Evolutionary conservation across 2,329 filamentous ascomycete genomes (phyloP), one percentile per base, ranked within the genome.

Genomic region (Pseudogymnoascus sp.): DNA sequence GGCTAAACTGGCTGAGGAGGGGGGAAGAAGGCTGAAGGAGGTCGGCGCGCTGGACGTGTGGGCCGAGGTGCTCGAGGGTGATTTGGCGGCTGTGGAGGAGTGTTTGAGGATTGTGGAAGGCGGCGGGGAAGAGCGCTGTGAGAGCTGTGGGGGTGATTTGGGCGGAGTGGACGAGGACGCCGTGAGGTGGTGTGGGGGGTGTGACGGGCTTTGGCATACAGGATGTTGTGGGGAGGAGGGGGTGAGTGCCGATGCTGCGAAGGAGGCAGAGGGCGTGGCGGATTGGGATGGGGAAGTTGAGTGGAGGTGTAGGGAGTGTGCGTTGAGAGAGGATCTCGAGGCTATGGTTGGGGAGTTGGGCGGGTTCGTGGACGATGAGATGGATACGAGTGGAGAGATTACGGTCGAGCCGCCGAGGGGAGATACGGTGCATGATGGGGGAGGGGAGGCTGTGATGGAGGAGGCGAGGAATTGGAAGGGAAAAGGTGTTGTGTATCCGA

Each of bases 11-110:
- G 85, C 86, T 4, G 82, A 83, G 68, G 81, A 80, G 64, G 86
- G 87, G 36, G 82, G 83, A 53, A 81, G 82, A 67, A 82, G 81
- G 71, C 78, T 93, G 65, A 93, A 92, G 77, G 89, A 92, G 79
- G 79, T 92, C 66, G 89, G 90, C 23, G 87, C 92, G 72, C 83
- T 93, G 72, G 89, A 93, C 79, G 93, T 93, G 74, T 95, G 90
- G 90, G 89, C 90, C 21, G 90, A 95, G 81, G 85, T 92, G 76
- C 79, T 93, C 71, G 90, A 87, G 79, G 75, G 84, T 65, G 84
- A 87, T 68, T 86, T 89, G 67, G 67, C 87, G 63, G 80, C 86
- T 50, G 72, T 89, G 6, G 84, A 86, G 73, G 85, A 88, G 79
- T 88, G 85, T 44, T 72, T 88, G 69, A 76, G 84, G 68, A 72